These are phyloP conservation scores for Morella rubra DNA, from an alignment of 306 rosid species.

Conservation along the genomic window DNA sequence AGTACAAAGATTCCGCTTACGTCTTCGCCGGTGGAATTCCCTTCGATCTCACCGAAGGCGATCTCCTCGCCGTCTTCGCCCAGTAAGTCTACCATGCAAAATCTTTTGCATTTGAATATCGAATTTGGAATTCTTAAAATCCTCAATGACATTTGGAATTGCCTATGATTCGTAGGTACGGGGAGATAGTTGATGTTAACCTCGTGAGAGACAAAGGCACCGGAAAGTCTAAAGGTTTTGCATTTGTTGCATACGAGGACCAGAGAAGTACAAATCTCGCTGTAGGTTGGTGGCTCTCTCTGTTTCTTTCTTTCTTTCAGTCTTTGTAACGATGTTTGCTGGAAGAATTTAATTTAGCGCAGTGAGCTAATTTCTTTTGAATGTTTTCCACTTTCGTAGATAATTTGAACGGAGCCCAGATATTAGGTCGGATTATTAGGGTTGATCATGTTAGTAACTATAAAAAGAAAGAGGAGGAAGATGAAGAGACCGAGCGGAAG, in stretches of 20 bases:
- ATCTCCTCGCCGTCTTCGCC: slow-evolving; percentile 84
- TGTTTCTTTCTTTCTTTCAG: not conserved
- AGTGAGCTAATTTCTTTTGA: not conserved
- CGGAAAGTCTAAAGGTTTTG: slow-evolving; percentile 86
- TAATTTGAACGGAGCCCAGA: slow-evolving; percentile 86
- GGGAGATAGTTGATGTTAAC: slow-evolving; percentile 88
- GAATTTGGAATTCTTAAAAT: no score
- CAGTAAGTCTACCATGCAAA: slow-evolving; percentile 44
- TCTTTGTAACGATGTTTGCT: not conserved
- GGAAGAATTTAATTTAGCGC: not conserved
- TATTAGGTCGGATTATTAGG: slow-evolving; percentile 74
- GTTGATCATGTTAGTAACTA: slow-evolving; percentile 85
- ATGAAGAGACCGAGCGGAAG: slow-evolving; percentile 73
- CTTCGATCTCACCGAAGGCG: slow-evolving; percentile 93
- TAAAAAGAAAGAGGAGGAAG: slow-evolving; percentile 93
- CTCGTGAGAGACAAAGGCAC: slow-evolving; percentile 90
- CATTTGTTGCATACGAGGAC: slow-evolving; percentile 88
- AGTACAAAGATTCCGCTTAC: slow-evolving; percentile 85
- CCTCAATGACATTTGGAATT: not conserved
- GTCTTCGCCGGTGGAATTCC: slow-evolving; percentile 84
- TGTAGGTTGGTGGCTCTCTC: slow-evolving; percentile 57
- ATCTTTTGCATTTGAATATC: no score
- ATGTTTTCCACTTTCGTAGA: slow-evolving; percentile 38
- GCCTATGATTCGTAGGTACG: slow-evolving; percentile 47
- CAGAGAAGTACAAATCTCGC: slow-evolving; percentile 91